Percentiles rank a stretch among this genome's conserved stretches.
phyloP scores from a whole-genome alignment of 2,329 filamentous ascomycete genomes.

The Penicillium sp. region DNA sequence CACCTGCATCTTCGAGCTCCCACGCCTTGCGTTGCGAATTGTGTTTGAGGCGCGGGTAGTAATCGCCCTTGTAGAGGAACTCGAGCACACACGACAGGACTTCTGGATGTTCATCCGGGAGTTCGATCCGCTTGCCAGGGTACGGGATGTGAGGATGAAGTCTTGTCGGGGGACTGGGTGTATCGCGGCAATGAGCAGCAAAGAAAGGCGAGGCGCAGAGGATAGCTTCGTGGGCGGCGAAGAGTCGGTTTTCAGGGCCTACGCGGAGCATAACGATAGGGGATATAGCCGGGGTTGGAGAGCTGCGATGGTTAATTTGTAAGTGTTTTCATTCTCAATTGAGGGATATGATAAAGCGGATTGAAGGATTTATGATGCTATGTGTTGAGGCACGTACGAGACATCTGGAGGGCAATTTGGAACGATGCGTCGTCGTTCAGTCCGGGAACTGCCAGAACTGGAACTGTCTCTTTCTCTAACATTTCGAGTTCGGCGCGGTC shows the following conservation, averaged over 20 bases:
- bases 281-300: conserved; percentile 57
- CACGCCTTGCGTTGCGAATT: conserved; percentile 75
- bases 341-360: no score
- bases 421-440: conserved; percentile 22
- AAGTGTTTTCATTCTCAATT: not conserved
- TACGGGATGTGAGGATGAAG: conserved; percentile 8
- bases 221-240: conserved; percentile 85
- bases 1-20: conserved; percentile 64
- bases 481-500: conserved; percentile 25
- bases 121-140: conserved; percentile 63
- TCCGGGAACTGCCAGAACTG: conserved; percentile 21
- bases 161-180: conserved; percentile 18
- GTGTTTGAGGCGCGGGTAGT: conserved; percentile 75
- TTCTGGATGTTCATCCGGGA: conserved; percentile 81
- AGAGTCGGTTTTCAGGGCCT: conserved; percentile 76
- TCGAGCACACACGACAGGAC: conserved; percentile 87
- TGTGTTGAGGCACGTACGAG: conserved; percentile 33
- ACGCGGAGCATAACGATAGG: conserved; percentile 74
- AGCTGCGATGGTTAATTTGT: conserved; percentile 37
- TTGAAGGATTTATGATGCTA: no score
- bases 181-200: conserved; percentile 55
- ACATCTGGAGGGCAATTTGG: conserved; percentile 31
- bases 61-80: conserved; percentile 90
- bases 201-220: conserved; percentile 77
- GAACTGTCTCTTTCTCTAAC: conserved; percentile 22